These are phyloP conservation scores for Candida saitoana DNA, from an alignment of 805 yeast species.

Conservation along the genomic window DNA sequence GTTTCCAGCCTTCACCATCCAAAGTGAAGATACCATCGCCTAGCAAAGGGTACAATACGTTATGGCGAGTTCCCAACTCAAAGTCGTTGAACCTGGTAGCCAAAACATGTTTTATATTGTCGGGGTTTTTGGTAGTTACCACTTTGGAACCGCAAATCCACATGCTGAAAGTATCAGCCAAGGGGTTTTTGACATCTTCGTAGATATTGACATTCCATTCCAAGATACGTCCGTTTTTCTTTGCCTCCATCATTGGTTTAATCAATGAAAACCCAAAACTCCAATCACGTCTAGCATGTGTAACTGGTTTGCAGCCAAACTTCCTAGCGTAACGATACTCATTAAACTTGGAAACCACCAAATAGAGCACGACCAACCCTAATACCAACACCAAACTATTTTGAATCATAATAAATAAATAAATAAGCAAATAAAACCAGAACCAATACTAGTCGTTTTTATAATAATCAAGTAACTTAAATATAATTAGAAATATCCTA, in stretches of 20 bases:
- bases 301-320: constrained; percentile 2
- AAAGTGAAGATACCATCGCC: constrained; percentile 41
- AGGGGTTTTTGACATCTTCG: constrained; percentile 7
- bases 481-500: no score
- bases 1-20: constrained; percentile 39
- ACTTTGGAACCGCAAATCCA: constrained; percentile 17
- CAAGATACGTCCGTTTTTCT: constrained; percentile 21
- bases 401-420: background rate
- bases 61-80: constrained; percentile 30
- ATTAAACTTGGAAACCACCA: background rate
- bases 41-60: constrained; percentile 27
- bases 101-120: constrained; percentile 33
- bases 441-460: no score
- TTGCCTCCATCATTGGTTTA: constrained; percentile 13
- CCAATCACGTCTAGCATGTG: constrained; percentile 1
- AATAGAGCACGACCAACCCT: background rate
- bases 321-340: background rate
- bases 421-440: no score
- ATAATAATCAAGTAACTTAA: no score
- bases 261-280: background rate
- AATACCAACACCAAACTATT: background rate
- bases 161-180: constrained; percentile 8
- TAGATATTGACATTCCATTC: constrained; percentile 13
- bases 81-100: constrained; percentile 39
- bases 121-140: constrained; percentile 30